Conservation (phyloP, 2,329 filamentous ascomycete species). For the Beauveria brongniartii region DNA sequence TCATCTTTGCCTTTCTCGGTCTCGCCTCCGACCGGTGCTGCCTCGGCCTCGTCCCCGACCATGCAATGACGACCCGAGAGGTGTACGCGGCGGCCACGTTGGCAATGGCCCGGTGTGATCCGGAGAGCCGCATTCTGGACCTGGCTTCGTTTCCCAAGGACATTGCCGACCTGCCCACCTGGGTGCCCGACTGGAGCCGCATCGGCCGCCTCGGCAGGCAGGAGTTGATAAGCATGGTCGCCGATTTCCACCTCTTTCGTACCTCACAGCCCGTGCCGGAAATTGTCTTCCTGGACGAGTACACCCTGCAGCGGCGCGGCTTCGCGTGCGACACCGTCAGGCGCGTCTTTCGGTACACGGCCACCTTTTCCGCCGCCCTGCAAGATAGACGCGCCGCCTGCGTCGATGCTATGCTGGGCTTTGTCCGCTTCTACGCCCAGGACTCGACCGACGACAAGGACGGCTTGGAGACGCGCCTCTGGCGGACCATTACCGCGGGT, state of each 20-base stretch:
- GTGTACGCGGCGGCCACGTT: neutral
- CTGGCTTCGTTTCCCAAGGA: neutral
- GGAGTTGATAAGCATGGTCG: neutral
- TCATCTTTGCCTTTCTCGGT: conserved; percentile 2
- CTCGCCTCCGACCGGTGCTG: neutral
- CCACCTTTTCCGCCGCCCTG: neutral
- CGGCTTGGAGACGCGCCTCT: neutral
- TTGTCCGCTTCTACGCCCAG: neutral
- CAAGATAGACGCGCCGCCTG: neutral
- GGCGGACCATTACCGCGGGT: neutral
- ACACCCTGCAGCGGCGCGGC: neutral
- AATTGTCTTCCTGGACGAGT: neutral
- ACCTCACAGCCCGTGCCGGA: neutral
- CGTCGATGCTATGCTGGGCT: neutral
- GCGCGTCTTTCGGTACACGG: neutral
- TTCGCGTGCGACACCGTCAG: neutral
- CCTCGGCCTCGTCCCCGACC: neutral
- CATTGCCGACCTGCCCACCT: neutral
- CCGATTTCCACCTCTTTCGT: neutral
- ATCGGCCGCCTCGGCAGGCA: neutral
- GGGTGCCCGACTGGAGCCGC: conserved; percentile 2
- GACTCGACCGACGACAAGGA: neutral
- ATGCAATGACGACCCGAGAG: neutral
- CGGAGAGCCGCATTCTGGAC: neutral
- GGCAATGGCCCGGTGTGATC: neutral